Base-by-base conservation (phyloP, 331 rosid species). In the Acacia pycnantha region DNA sequence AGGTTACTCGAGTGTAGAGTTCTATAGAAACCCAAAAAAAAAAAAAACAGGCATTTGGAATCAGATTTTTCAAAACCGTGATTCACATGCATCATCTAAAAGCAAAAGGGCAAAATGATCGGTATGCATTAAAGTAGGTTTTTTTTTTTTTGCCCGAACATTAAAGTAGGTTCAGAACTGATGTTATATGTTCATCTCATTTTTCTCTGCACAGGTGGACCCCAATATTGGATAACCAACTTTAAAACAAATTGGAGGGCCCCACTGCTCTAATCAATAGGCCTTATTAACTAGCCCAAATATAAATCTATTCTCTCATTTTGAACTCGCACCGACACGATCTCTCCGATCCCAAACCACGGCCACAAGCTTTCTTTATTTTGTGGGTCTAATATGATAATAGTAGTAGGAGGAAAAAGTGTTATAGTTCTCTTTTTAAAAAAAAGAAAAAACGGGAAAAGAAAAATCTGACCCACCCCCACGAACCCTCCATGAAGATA, bases 291-390 rank as follows among this genome's bases (percentile, higher is more conserved):
- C 5, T 1, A 27, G 9, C 40, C 27, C 15, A 22, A n/a, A n/a
- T 58, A 22, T 51, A 51, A 53, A 53, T 18, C n/a, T 58, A n/a
- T 1, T 3, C 11, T n/a, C 11, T 50, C 62, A 74, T 74, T 50
- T 64, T 64, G 48, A 78, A 54, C 71, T 79, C 79, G 82, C 90
- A 87, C 90, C 90, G 90, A 87, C 90, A 87, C 86, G 58, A 29
- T 24, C 74, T 73, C 44, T 35, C 31, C 66, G 51, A 41, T 74
- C 35, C 87, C 84, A 81, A 84, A 64, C 78, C 84, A 82, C 16
- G 27, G 47, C 54, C 78, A 70, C 48, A 81, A 70, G 87, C 67
- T 77, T 69, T 68, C 27, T 51, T 24, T 33, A 2, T 44, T 12
- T 22, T 33, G 83, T 86, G 87, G 84, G 84, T 53, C 89, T 78